Evolutionary conservation across 371 early-diverging fungal genomes (phyloP).

Genomic region (Dichotomocladium elegans): DNA sequence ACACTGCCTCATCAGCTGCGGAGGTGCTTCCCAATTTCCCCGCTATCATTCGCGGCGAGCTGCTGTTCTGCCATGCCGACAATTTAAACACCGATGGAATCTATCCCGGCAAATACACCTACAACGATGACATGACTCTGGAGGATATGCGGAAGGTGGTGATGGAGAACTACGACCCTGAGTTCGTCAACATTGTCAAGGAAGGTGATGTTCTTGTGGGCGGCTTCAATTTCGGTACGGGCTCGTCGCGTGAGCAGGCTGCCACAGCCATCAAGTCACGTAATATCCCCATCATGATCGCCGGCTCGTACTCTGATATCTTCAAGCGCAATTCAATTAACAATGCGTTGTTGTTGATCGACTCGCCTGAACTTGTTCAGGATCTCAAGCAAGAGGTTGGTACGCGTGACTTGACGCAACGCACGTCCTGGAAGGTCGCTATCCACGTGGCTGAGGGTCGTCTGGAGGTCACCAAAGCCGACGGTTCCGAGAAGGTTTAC

Average conservation of each 20-base stretch:
- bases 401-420: constrained; percentile 53
- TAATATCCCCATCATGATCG: constrained; percentile 79
- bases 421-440: constrained; percentile 71
- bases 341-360: constrained; percentile 88
- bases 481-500: constrained; percentile 49
- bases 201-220: constrained; percentile 81
- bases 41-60: constrained; percentile 66
- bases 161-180: constrained; percentile 96
- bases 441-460: constrained; percentile 54
- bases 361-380: constrained; percentile 77
- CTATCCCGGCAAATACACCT: constrained; percentile 95
- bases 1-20: background rate
- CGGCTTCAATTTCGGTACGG: constrained; percentile 95
- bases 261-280: constrained; percentile 90
- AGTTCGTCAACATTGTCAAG: constrained; percentile 66
- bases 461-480: constrained; percentile 41
- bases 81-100: constrained; percentile 97
- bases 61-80: constrained; percentile 84
- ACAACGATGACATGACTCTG: constrained; percentile 86
- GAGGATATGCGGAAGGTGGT: constrained; percentile 89
- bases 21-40: constrained; percentile 72
- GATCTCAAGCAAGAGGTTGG: constrained; percentile 55
- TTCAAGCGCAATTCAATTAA: constrained; percentile 97
- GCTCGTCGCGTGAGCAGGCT: constrained; percentile 95
- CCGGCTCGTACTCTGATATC: constrained; percentile 90